Evolutionary conservation across 2,329 filamentous ascomycete genomes (phyloP), one percentile per base, ranked within the genome.

Genomic region (Cyphellophora europaea): DNA sequence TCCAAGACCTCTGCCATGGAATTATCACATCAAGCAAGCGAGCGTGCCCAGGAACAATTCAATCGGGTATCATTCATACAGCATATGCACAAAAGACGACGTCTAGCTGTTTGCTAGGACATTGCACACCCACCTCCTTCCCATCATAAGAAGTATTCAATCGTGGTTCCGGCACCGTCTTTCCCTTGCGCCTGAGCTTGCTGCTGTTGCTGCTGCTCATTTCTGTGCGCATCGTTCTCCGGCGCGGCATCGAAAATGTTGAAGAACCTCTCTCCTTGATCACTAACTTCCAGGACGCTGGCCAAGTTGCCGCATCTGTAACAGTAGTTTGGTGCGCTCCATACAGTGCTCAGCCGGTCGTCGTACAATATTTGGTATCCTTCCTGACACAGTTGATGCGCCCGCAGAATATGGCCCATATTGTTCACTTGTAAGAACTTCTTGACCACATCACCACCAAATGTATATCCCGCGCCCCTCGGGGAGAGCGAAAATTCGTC

Each of bases 361-460:
- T 96, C 89, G 58, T 94, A 98, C 11, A 98, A 74, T 30, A 96
- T 83, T 63, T 96, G 91, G 59, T 89, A 98, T 1, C 91, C 91
- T 63, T 98, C 91, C 59, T 98, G 91, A 58, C 91, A 98, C 4
- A 98, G 74, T 65, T 98, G 91, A 61, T 98, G 91, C n/a, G 91
- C 91, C 15, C 91, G 83, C 37, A 98, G 69, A 45, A 98, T 98
- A 59, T 98, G 91, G 19, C 82, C 89, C 88, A 98, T 96, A 58
- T 77, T 82, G 62, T 98, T 98, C 50, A 98, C 88, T 49, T 91
- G 85, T 19, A 98, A 69, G 60, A 98, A 98, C 62, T 98, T 98
- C 63, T 89, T 93, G 33, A 98, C 91, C 11, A 98, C 91, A 59
- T 96, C 91, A 5, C 88, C 87, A 37, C 91, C 91, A 56, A 98